Evolutionary conservation across 345 rosid genomes (phyloP), one percentile per base, ranked within the genome.

Genomic region (Acer campestre): DNA sequence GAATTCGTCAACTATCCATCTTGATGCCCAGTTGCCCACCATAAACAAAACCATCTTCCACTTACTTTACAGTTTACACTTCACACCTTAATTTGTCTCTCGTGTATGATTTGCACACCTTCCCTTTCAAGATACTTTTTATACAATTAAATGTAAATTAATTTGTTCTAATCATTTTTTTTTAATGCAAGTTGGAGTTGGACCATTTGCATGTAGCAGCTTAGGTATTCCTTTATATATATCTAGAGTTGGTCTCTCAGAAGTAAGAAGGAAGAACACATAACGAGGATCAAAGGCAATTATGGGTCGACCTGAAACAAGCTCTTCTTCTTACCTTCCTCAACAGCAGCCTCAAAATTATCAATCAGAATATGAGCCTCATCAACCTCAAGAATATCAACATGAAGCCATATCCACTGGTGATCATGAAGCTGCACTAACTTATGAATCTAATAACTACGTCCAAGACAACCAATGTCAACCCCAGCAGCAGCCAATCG

Each of bases 301-400:
- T 49, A 77, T 81, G 80, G 83, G 75, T 38, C 62, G 72, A 7
- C 77, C 77, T 25, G 80, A 71, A 35, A 69, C 77, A n/a, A 31
- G 42, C 65, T 66, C 74, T 74, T 68, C 78, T 58, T 38, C 6
- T 31, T 10, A n/a, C 27, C 25, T 22, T 20, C 27, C 63, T 53
- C 58, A 14, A 6, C 58, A 63, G 58, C 51, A 71, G 53, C 59
- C 72, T 17, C 74, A 25, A 51, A 14, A 31, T 31, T 31, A 31
- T 67, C 79, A 66, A 42, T 7, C 74, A 7, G 53, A 65, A 42
- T 58, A 25, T 14, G 70, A 49, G 35, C 35, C 35, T 2, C 29
- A 49, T 4, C 70, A 77, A 7, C 62, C 71, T 58, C 81, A 78
- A 48, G 80, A 80, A 12, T 71, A 80, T 49, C 61, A 46, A 42